Base-by-base conservation (phyloP, 129 eudicot species). In the Deinandra increscens region DNA sequence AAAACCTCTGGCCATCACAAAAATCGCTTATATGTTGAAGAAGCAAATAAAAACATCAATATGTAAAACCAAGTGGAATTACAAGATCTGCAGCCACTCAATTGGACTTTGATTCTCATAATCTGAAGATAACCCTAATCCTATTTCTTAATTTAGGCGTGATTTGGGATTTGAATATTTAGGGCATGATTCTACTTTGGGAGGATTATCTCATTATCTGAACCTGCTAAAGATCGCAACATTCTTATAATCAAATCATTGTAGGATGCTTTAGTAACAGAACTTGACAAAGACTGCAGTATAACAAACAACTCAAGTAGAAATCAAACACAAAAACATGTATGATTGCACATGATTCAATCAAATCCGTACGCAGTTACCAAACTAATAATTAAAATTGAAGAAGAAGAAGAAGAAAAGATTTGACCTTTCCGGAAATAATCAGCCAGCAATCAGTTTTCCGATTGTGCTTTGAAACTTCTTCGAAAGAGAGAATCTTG, bases 381-480 rank as follows among this genome's bases (percentile, higher is more conserved):
- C 6, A 41, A 13, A 33, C 45, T 7, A n/a, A 76, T 36, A 22
- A 17, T 11, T 29, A 7, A 6, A 7, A 62, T 39, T 17, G 5
- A 49, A 55, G 19, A 51, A 20, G n/a, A 55, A 55, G 31, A 55
- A 55, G n/a, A 55, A 55, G n/a, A 1, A 39, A 48, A 59, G 65
- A 78, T 39, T 29, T 48, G 70, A 88, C 96, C 96, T 88, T 88
- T 22, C 85, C 91, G 22, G 82, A 69, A 55, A 88, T 83, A 36
- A 85, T 76, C 18, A 88, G 29, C 96, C 91, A 88, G 83, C 96
- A 88, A 83, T 88, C 88, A 20, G 61, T 73, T 59, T 75, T 86
- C 59, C 10, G 34, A 44, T 78, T 75, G 78, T 86, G 91, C 68
- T 83, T 83, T 0, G 82, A 71, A 14, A 86, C 82, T 66, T 86